A percentile compares a stretch with the other conserved stretches of the same genome.
phyloP scores from a whole-genome alignment of 306 rosid genomes.

The Dalbergia cultrata region DNA sequence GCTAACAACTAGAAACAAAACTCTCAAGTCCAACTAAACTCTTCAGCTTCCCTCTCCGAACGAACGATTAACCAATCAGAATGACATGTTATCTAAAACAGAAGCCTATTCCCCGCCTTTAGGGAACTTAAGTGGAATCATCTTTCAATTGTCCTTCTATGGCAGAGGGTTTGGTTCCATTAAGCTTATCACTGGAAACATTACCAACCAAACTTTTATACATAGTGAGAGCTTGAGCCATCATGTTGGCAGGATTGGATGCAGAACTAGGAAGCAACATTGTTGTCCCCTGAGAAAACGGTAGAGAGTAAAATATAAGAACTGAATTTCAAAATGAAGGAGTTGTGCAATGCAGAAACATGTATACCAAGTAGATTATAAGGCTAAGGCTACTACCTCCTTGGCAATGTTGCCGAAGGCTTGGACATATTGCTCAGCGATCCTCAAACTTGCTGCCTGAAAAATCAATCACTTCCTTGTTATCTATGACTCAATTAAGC shows the following conservation, averaged over 20 bases:
- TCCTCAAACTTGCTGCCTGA: conserved; percentile 93
- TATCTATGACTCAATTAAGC: neutral
- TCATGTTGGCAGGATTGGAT: conserved; percentile 88
- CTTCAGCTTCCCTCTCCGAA: conserved; percentile 65
- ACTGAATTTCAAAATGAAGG: neutral
- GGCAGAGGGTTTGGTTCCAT: conserved; percentile 44
- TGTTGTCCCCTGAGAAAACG: conserved; percentile 77
- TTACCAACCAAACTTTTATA: conserved; percentile 82
- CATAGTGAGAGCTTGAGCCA: conserved; percentile 93
- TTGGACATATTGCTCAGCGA: conserved; percentile 90
- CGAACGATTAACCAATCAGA: neutral
- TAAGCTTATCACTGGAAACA: conserved; percentile 48
- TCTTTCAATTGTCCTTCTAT: conserved; percentile 47
- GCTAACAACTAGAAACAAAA: neutral
- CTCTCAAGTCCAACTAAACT: conserved; percentile 15
- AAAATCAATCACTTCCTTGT: conserved; percentile 1
- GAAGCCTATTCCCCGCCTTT: neutral
- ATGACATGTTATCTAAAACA: neutral
- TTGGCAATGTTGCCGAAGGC: conserved; percentile 93
- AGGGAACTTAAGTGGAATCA: neutral
- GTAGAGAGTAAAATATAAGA: neutral
- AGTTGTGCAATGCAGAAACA: conserved; percentile 8
- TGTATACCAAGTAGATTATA: conserved; percentile 13
- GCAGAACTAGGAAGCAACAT: conserved; percentile 93
- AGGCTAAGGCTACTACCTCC: conserved; percentile 62